Evolutionary conservation across 768 basidiomycete species (phyloP).

Genomic region (Pleurotus ostreatus): DNA sequence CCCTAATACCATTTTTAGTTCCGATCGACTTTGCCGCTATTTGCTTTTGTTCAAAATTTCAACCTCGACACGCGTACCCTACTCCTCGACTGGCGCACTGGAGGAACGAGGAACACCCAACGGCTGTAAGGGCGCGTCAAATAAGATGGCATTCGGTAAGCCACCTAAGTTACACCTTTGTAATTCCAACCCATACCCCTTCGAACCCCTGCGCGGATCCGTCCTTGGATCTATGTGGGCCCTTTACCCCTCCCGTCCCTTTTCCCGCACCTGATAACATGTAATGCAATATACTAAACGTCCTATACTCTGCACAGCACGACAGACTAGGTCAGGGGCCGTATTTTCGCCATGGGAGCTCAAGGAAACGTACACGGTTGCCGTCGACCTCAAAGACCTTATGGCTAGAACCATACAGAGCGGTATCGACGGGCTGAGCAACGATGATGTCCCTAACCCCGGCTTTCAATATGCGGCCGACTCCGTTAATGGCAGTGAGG

Average conservation of each 20-base stretch:
- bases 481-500: no score
- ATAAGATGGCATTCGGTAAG: background rate
- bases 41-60: no score
- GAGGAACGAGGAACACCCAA: no score
- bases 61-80: no score
- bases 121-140: no score
- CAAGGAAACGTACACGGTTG: background rate
- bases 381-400: background rate
- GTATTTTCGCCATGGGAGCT: background rate
- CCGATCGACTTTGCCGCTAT: no score
- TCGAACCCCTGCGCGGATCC: background rate
- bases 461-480: no score
- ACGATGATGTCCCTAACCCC: background rate
- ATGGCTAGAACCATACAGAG: background rate
- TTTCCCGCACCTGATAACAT: no score
- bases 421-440: background rate
- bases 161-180: background rate
- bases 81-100: no score
- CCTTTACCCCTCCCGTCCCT: background rate
- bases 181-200: background rate
- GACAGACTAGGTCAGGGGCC: background rate
- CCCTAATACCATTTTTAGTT: no score
- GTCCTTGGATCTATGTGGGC: conserved; percentile 1
- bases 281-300: no score
- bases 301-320: background rate